These are phyloP conservation scores for Populus hybrid DNA, from an alignment of 441 rosid species.

Conservation along the genomic window DNA sequence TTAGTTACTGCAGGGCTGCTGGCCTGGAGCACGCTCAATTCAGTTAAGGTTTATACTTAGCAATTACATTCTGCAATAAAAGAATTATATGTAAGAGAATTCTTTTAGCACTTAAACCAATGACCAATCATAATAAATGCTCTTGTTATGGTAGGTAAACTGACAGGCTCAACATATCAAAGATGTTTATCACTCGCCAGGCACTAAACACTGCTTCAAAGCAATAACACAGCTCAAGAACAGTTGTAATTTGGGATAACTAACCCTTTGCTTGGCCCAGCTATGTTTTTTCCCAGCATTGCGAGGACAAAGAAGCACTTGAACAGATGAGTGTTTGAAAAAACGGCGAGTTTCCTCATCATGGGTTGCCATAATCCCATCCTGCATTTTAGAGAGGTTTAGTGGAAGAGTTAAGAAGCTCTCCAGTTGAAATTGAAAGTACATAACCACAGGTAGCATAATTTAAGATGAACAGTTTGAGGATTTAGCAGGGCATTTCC, in stretches of 20 bases:
- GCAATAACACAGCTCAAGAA: conserved; percentile 1
- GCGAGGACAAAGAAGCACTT: conserved; percentile 88
- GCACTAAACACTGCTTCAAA: not conserved
- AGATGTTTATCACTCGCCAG: not conserved
- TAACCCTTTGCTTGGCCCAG: conserved; percentile 87
- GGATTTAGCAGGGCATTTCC: not conserved
- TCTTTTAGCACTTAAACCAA: not conserved
- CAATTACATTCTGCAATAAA: not conserved
- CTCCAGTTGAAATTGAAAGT: not conserved
- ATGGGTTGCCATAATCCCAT: conserved; percentile 94
- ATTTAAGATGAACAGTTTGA: not conserved
- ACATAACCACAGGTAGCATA: not conserved
- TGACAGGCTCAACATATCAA: conserved; percentile 2
- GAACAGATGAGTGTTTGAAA: conserved; percentile 92
- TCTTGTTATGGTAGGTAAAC: not conserved
- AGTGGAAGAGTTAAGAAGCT: not conserved
- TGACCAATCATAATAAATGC: not conserved
- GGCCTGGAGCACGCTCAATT: not conserved
- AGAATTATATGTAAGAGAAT: not conserved
- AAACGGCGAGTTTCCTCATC: conserved; percentile 96
- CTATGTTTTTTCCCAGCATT: conserved; percentile 87
- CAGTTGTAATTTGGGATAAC: conserved; percentile 1
- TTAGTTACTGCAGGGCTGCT: not conserved
- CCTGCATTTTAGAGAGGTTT: conserved; percentile 42
- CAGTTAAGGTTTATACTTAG: not conserved